Conservation (phyloP, 331 rosid genomes). For the Stylosanthes scabra region DNA sequence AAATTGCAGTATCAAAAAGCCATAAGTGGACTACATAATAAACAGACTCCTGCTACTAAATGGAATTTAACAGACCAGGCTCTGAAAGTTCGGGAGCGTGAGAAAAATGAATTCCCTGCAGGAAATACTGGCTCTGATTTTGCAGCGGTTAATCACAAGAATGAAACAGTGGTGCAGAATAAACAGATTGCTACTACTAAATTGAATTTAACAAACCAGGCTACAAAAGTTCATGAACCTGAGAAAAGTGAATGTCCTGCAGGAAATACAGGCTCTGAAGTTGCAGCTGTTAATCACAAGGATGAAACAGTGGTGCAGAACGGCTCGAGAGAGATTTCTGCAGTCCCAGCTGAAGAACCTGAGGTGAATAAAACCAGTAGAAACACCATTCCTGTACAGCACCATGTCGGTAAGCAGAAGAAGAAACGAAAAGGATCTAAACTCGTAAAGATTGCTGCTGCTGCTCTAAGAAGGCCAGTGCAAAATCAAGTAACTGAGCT, state of each 20-base stretch:
- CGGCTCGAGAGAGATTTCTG: slow-evolving; percentile 43
- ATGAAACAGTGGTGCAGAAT: slow-evolving; percentile 52
- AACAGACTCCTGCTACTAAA: slow-evolving; percentile 53
- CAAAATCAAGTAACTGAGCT: slow-evolving; percentile 58
- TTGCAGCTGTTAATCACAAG: slow-evolving; percentile 46
- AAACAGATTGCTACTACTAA: slow-evolving; percentile 54
- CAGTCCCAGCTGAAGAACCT: slow-evolving; percentile 48
- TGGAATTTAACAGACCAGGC: slow-evolving; percentile 53
- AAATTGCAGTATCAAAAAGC: slow-evolving; percentile 63
- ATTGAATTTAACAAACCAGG: slow-evolving; percentile 51
- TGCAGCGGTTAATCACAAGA: slow-evolving; percentile 47
- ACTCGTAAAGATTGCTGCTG: slow-evolving; percentile 52
- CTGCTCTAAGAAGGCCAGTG: slow-evolving; percentile 57
- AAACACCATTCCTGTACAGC: slow-evolving; percentile 50
- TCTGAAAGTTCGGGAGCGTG: slow-evolving; percentile 50
- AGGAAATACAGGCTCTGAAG: slow-evolving; percentile 45
- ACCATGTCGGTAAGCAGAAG: slow-evolving; percentile 69
- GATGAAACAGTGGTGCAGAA: slow-evolving; percentile 52
- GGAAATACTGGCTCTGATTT: slow-evolving; percentile 46
- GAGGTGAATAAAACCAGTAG: slow-evolving; percentile 35
- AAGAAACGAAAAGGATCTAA: slow-evolving; percentile 64
- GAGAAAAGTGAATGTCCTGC: slow-evolving; percentile 40
- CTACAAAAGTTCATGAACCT: slow-evolving; percentile 49
- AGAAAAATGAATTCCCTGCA: slow-evolving; percentile 38
- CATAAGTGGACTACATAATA: slow-evolving; percentile 50